Percentiles rank a stretch among this genome's conserved stretches.
These are phyloP conservation scores for Podila clonocystis DNA, from an alignment of 192 early-diverging fungal genomes.

Conservation along the genomic window DNA sequence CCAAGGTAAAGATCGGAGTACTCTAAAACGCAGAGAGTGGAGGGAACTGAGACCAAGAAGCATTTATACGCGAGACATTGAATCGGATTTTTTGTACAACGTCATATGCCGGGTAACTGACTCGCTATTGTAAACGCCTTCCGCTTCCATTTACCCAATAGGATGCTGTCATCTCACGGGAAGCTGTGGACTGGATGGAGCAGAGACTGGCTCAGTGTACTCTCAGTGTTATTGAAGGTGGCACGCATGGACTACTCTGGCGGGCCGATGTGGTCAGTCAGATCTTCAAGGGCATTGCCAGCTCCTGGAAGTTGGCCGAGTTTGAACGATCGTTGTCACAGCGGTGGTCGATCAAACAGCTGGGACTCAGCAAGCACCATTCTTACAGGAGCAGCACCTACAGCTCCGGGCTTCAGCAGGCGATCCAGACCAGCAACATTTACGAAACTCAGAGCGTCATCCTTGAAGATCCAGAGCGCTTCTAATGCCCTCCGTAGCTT, in stretches of 20 bases:
- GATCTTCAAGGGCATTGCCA: conserved; percentile 54
- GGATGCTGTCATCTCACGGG: conserved; percentile 50
- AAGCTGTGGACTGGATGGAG: conserved; percentile 58
- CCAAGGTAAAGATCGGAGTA: conserved; percentile 28
- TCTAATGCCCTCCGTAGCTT: neutral
- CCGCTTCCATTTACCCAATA: neutral
- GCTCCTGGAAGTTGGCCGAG: conserved; percentile 47
- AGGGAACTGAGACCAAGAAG: no score
- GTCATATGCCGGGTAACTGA: neutral
- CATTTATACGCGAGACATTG: no score
- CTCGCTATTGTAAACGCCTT: neutral
- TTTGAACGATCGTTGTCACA: conserved; percentile 49
- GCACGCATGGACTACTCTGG: conserved; percentile 52
- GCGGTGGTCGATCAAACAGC: conserved; percentile 48
- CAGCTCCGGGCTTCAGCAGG: conserved; percentile 31
- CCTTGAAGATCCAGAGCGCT: neutral
- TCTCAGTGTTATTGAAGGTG: conserved; percentile 50
- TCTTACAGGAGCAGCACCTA: conserved; percentile 29
- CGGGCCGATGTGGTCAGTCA: conserved; percentile 51
- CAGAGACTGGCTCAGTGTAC: conserved; percentile 46
- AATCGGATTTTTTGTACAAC: neutral
- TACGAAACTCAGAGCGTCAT: conserved; percentile 20
- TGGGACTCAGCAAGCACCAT: conserved; percentile 24
- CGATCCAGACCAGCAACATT: conserved; percentile 45
- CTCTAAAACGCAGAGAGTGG: no score